phyloP scores from a whole-genome alignment of 257 asterid genomes.

The Solanum pinnatisectum region DNA sequence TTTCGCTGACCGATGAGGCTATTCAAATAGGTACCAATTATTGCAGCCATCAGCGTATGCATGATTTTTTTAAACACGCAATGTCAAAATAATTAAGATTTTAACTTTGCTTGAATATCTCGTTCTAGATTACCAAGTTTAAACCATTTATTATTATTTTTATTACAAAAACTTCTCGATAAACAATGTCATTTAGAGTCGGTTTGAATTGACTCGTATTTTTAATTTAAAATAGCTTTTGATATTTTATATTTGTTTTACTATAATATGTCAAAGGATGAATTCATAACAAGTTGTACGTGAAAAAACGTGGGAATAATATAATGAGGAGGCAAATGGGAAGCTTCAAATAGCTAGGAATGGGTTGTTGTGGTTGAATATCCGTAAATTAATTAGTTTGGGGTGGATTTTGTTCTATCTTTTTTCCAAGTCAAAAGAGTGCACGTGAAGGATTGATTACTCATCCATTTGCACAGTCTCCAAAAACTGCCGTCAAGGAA shows the following conservation, averaged over 20 bases:
- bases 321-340: not conserved
- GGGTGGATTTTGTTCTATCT: not conserved
- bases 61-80: too few species aligned
- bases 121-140: too few species aligned
- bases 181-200: too few species aligned
- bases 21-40: not conserved
- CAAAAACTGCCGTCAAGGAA: not conserved
- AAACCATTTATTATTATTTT: too few species aligned
- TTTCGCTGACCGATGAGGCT: not conserved
- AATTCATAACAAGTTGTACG: not conserved
- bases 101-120: too few species aligned
- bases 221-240: too few species aligned
- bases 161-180: too few species aligned
- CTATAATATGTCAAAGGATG: not conserved
- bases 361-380: not conserved
- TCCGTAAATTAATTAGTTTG: not conserved
- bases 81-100: too few species aligned
- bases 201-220: rapidly evolving
- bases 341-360: not conserved
- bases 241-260: too few species aligned
- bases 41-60: too few species aligned
- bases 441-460: constrained; percentile 9
- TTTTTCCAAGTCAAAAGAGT: not conserved
- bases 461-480: not conserved
- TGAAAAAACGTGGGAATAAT: not conserved